These are phyloP conservation scores for Trichoderma sp. DNA, from an alignment of 2,329 filamentous ascomycete genomes.

Conservation along the genomic window DNA sequence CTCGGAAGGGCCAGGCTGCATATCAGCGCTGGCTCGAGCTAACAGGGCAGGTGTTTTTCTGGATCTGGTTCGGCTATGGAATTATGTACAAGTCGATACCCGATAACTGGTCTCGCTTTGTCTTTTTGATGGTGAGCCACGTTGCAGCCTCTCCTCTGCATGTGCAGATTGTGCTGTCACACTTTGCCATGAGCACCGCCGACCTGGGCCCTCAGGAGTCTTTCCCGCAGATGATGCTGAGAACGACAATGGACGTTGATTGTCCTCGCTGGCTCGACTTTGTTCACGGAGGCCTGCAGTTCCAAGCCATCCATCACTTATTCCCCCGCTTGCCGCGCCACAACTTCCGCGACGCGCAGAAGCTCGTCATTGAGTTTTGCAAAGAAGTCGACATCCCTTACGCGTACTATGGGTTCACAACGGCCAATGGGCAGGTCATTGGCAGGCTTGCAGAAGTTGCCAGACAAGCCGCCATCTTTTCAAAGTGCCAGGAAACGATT, in stretches of 20 bases:
- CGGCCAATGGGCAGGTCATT: conserved; percentile 21
- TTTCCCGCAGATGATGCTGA: conserved; percentile 66
- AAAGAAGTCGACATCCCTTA: conserved; percentile 21
- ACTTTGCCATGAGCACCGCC: conserved; percentile 69
- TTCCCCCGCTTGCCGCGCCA: conserved; percentile 68
- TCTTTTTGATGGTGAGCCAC: conserved; percentile 64
- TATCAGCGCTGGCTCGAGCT: conserved; percentile 68
- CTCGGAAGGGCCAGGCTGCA: conserved; percentile 58
- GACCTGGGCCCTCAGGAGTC: conserved; percentile 64
- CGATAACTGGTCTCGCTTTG: conserved; percentile 54
- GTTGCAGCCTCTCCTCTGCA: conserved; percentile 66
- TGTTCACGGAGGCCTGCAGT: conserved; percentile 69
- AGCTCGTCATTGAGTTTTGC: conserved; percentile 20
- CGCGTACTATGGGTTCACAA: conserved; percentile 20
- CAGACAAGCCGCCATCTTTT: conserved; percentile 20
- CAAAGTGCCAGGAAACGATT: conserved; percentile 18
- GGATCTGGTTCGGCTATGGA: conserved; percentile 67
- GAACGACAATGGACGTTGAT: conserved; percentile 73
- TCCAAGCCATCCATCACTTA: conserved; percentile 69
- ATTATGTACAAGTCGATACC: conserved; percentile 61
- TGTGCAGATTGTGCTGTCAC: conserved; percentile 68
- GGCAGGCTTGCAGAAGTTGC: conserved; percentile 21
- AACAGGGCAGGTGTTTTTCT: conserved; percentile 55
- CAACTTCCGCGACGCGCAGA: conserved; percentile 61
- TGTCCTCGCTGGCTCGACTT: conserved; percentile 71